phyloP scores from a whole-genome alignment of 208 protist species.

The Acanthamoeba lenticulata region DNA sequence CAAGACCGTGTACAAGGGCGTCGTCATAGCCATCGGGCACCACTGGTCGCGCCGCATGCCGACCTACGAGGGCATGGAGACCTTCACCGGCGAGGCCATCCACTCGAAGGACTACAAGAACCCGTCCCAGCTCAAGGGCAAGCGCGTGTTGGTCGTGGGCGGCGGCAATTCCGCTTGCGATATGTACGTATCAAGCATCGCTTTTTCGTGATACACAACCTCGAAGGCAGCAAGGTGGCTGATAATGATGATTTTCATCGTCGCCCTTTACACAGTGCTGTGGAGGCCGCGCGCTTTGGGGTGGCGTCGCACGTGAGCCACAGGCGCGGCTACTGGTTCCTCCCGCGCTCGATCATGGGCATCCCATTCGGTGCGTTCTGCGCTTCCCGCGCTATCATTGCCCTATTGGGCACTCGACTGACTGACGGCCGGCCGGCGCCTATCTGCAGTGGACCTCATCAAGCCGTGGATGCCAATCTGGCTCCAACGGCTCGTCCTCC shows the following conservation, averaged over 20 bases:
- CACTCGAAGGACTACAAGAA: slow-evolving; percentile 72
- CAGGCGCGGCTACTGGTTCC: slow-evolving; percentile 69
- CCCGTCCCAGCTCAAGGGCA: slow-evolving; percentile 46
- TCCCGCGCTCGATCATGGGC: slow-evolving; percentile 65
- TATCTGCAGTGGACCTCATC: neutral
- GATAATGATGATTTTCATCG: neutral
- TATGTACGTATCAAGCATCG: slow-evolving; percentile 13
- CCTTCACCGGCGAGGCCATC: slow-evolving; percentile 63
- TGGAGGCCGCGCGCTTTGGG: slow-evolving; percentile 62
- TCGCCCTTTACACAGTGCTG: slow-evolving; percentile 17
- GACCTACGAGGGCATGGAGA: slow-evolving; percentile 22
- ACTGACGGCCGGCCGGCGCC: too few relatives aligned
- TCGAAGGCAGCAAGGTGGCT: neutral
- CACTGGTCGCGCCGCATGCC: slow-evolving; percentile 68
- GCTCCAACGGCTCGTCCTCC: slow-evolving; percentile 22
- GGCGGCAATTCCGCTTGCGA: slow-evolving; percentile 62
- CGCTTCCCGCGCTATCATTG: too few relatives aligned
- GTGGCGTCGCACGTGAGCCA: slow-evolving; percentile 24
- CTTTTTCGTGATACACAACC: neutral
- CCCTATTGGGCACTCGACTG: too few relatives aligned
- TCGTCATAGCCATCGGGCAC: slow-evolving; percentile 65
- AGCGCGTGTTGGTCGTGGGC: slow-evolving; percentile 48
- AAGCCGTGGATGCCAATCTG: slow-evolving; percentile 34
- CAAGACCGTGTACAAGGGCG: slow-evolving; percentile 44
- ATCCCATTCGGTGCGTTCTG: slow-evolving; percentile 23